Evolutionary conservation across 352 stramenopile genomes (phyloP).

Genomic region (Globisporangium barbulae): DNA sequence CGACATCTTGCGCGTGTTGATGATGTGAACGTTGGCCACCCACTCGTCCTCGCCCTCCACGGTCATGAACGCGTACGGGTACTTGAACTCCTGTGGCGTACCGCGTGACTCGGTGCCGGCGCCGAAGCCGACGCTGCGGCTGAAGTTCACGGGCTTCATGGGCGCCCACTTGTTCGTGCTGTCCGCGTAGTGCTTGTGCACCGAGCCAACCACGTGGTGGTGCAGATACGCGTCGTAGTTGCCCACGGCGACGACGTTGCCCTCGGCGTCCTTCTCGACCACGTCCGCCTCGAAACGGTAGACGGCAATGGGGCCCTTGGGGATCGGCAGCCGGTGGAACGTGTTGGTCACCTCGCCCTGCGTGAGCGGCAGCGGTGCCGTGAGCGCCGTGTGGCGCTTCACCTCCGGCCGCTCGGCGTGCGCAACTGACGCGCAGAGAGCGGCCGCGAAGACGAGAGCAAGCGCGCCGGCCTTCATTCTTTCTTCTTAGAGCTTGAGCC

Average conservation of each 20-base stretch:
- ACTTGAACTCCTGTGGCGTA: conserved; percentile 77
- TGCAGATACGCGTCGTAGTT: conserved; percentile 80
- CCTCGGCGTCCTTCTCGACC: conserved; percentile 57
- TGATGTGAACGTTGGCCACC: conserved; percentile 78
- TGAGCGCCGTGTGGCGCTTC: conserved; percentile 66
- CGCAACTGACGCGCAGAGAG: not conserved
- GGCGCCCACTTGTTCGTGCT: conserved; percentile 47
- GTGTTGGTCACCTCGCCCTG: conserved; percentile 77
- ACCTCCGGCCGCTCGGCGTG: conserved; percentile 28
- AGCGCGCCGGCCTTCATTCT: conserved; percentile 12
- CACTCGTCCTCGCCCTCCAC: conserved; percentile 75
- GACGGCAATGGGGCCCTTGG: conserved; percentile 75
- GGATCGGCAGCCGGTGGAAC: conserved; percentile 69
- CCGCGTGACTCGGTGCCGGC: conserved; percentile 74
- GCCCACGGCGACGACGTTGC: conserved; percentile 48
- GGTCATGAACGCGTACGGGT: conserved; percentile 80
- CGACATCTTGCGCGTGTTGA: conserved; percentile 72
- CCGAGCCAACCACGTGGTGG: conserved; percentile 77
- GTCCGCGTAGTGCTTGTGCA: conserved; percentile 58
- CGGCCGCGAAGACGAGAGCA: not conserved
- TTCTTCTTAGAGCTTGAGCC: not conserved
- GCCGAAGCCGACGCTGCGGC: conserved; percentile 71
- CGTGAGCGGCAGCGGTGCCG: conserved; percentile 47
- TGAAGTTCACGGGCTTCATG: conserved; percentile 78
- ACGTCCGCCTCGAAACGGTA: conserved; percentile 79